These are phyloP conservation scores for Ogataea philodendri DNA, from an alignment of 805 yeast genomes.

Conservation along the genomic window DNA sequence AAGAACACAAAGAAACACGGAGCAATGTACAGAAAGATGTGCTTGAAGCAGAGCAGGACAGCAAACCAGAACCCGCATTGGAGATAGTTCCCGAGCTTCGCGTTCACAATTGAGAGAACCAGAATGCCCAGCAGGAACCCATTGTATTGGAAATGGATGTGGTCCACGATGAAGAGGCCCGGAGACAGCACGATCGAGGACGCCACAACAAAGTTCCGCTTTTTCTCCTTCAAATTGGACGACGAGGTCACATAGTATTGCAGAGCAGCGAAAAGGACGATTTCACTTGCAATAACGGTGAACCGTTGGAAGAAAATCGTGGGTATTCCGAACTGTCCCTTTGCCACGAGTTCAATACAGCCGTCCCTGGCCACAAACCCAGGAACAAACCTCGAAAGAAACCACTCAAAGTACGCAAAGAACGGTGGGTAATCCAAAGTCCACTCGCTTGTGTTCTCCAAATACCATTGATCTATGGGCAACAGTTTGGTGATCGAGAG, in stretches of 20 bases:
- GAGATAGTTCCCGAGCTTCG: constrained; percentile 55
- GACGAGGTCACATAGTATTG: constrained; percentile 66
- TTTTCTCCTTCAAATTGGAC: constrained; percentile 33
- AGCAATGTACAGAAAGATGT: constrained; percentile 87
- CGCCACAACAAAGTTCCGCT: constrained; percentile 69
- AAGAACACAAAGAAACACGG: constrained; percentile 88
- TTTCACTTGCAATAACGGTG: constrained; percentile 78
- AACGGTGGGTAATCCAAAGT: constrained; percentile 97
- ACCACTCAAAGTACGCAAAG: constrained; percentile 93
- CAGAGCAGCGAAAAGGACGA: constrained; percentile 63
- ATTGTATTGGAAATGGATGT: constrained; percentile 95
- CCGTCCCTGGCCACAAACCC: constrained; percentile 63
- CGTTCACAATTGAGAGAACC: constrained; percentile 69
- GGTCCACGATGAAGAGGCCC: constrained; percentile 86
- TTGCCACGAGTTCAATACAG: constrained; percentile 63
- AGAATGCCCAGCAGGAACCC: constrained; percentile 89
- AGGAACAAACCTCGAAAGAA: constrained; percentile 71
- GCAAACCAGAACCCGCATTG: constrained; percentile 70
- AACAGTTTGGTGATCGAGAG: constrained; percentile 79
- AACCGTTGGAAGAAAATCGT: constrained; percentile 78
- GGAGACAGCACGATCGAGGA: constrained; percentile 84
- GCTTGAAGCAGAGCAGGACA: constrained; percentile 84
- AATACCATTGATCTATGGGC: constrained; percentile 81
- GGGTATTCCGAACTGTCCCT: constrained; percentile 71
- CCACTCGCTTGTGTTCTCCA: constrained; percentile 80